These are phyloP conservation scores for Mucor indicus DNA, from an alignment of 371 early-diverging fungal species.

Conservation along the genomic window DNA sequence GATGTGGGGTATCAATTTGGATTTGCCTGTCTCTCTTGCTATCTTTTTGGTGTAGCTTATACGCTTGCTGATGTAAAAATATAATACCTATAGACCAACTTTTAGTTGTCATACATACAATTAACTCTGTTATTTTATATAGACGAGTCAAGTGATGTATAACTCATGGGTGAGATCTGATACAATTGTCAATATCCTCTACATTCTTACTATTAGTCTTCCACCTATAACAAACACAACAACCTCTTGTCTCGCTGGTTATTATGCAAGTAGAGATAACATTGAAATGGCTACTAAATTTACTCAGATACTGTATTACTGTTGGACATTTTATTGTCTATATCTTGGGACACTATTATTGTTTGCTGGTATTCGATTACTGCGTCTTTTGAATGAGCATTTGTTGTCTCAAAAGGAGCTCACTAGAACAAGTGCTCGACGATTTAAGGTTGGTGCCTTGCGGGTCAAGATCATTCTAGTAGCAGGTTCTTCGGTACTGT, in stretches of 20 bases:
- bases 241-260: constrained; percentile 2
- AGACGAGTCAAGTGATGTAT: constrained; percentile 9
- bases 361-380: constrained; percentile 21
- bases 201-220: neutral
- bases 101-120: no score
- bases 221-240: constrained; percentile 9
- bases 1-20: constrained; percentile 11
- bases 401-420: constrained; percentile 22
- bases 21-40: constrained; percentile 4
- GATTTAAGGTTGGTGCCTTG: constrained; percentile 25
- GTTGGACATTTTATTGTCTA: constrained; percentile 6
- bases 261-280: neutral
- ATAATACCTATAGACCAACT: no score
- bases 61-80: constrained; percentile 9
- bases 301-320: neutral
- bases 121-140: no score
- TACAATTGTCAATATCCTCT: constrained; percentile 3
- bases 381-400: constrained; percentile 21
- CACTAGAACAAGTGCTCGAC: no score
- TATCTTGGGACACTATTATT: constrained; percentile 19
- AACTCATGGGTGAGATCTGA: constrained; percentile 14
- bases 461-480: constrained; percentile 22
- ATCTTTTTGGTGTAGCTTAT: constrained; percentile 16
- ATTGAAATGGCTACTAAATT: neutral
- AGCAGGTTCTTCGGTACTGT: constrained; percentile 17